Evolutionary conservation across 345 rosid species (phyloP), one percentile per base, ranked within the genome.

Genomic region (Trapa bicornis): DNA sequence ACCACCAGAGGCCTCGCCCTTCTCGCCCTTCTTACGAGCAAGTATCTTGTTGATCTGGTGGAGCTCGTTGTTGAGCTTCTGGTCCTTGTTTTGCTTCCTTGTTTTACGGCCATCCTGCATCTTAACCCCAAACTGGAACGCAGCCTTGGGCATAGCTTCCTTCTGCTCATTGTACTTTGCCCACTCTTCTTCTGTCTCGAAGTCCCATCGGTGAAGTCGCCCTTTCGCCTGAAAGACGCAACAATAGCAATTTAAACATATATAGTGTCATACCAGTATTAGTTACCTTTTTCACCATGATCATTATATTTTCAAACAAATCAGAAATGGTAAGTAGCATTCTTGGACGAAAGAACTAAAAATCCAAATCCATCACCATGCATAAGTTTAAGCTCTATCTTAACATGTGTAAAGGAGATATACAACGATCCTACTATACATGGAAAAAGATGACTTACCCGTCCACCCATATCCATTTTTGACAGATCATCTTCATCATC

Each of bases 81-180:
- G 97, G 76, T 93, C 98, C 83, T 83, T 85, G 82, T 93, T 90
- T 72, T 93, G 97, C 77, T 93, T 93, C 68, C 94, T 62, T 3
- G 98, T 93, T 80, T 93, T 93, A 75, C 98, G 72, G 47, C 98
- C 98, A 63, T 90, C 97, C 80, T 90, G 98, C 98, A 93, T 94
- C 83, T 94, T 94, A 73, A 94, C 95, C 16, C 99, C 99, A 52
- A 94, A 94, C 77, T 94, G 99, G 79, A 86, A 94, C 8, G 99
- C 99, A 9, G 97, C 97, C 81, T 94, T 94, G 13, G 99, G 99
- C 97, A 87, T 91, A 13, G 99, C 99, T 86, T 94, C 97, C 82
- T 94, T 91, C 82, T 94, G 97, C 74, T 94, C 99, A 60, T 94
- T 94, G 79, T 88, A 91, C 47, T 80, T 83, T 45, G 92, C 99